These are phyloP conservation scores for Colletotrichum musae DNA, from an alignment of 2,329 filamentous ascomycete species.

Conservation along the genomic window DNA sequence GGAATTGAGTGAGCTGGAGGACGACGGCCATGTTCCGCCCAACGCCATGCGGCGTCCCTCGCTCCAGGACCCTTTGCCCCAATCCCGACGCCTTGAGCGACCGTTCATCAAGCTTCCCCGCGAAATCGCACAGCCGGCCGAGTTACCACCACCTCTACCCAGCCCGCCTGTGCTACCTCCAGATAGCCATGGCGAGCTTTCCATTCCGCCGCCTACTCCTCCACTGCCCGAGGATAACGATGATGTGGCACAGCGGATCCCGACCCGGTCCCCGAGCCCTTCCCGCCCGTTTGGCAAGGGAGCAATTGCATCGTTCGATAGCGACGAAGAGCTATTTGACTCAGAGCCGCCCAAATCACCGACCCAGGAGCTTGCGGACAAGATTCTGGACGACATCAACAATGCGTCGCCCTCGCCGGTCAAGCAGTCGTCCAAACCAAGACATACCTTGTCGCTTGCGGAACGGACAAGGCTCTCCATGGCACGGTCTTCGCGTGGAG, in stretches of 20 bases:
- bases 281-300: conserved; percentile 24
- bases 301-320: conserved; percentile 19
- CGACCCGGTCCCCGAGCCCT: conserved; percentile 13
- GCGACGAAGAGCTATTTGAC: conserved; percentile 25
- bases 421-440: conserved; percentile 60
- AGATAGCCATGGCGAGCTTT: conserved; percentile 28
- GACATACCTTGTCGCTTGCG: conserved; percentile 74
- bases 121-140: conserved; percentile 16
- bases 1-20: conserved; percentile 68
- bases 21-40: conserved; percentile 51
- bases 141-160: conserved; percentile 10
- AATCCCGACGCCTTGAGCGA: conserved; percentile 3
- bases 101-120: conserved; percentile 19
- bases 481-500: conserved; percentile 68
- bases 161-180: conserved; percentile 33
- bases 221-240: conserved; percentile 34
- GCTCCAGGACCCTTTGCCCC: conserved; percentile 8
- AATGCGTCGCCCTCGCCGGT: conserved; percentile 70
- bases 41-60: conserved; percentile 22
- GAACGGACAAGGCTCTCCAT: conserved; percentile 89
- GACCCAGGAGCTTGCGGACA: conserved; percentile 67
- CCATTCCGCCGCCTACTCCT: conserved; percentile 36
- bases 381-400: conserved; percentile 69
- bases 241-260: neutral
- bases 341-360: conserved; percentile 52